Conservation (phyloP, 2,329 filamentous ascomycete genomes). For the Coniochaeta pulveracea region DNA sequence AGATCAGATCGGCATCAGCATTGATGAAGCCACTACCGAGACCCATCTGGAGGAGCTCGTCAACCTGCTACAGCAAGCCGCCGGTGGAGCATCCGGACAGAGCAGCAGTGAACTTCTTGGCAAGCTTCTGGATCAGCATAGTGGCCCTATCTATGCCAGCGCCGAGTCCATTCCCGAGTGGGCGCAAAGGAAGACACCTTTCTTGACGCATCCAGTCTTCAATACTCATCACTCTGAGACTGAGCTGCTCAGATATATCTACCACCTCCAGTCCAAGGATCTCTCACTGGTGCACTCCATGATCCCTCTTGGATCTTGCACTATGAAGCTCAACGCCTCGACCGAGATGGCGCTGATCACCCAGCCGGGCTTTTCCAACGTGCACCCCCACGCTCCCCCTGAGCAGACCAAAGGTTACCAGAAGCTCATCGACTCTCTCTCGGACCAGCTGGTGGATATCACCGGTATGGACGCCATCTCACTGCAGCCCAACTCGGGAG, state of each 20-base stretch:
- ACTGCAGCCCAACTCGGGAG: slow-evolving; percentile 89
- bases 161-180: slow-evolving; percentile 35
- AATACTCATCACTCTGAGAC: slow-evolving; percentile 94
- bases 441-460: slow-evolving; percentile 65
- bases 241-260: slow-evolving; percentile 84
- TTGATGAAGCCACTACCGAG: slow-evolving; percentile 50
- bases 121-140: slow-evolving; percentile 22
- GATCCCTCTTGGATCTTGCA: slow-evolving; percentile 94
- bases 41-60: slow-evolving; percentile 14
- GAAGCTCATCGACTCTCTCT: slow-evolving; percentile 60
- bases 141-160: slow-evolving; percentile 17
- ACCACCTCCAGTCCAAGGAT: slow-evolving; percentile 89
- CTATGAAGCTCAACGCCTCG: slow-evolving; percentile 95
- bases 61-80: slow-evolving; percentile 6
- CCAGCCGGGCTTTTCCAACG: slow-evolving; percentile 60
- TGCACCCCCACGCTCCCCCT: slow-evolving; percentile 69
- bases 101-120: slow-evolving; percentile 29
- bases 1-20: slow-evolving; percentile 57
- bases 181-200: slow-evolving; percentile 62
- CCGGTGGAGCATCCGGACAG: slow-evolving; percentile 8
- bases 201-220: slow-evolving; percentile 85
- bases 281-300: slow-evolving; percentile 91
- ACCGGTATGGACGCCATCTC: slow-evolving; percentile 87
- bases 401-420: slow-evolving; percentile 57
- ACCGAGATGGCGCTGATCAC: slow-evolving; percentile 86